Conservation (phyloP, 768 basidiomycete genomes). For the Termitomyces sp. region DNA sequence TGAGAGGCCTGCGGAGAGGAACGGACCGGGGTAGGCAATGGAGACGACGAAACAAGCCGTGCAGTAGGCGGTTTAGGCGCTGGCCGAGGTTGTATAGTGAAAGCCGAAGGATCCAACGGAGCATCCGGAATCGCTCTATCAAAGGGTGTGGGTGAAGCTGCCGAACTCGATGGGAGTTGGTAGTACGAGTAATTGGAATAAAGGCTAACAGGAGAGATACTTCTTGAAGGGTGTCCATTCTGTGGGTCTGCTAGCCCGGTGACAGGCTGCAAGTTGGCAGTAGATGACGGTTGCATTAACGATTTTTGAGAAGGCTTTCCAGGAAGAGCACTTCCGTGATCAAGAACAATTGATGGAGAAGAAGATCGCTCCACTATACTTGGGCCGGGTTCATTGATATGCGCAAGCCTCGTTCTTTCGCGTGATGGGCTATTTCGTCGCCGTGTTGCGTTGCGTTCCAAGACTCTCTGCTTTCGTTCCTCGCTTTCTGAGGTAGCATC, state of each 20-base stretch:
- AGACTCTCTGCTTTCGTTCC: conserved; percentile 42
- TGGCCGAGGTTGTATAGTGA: conserved; percentile 7
- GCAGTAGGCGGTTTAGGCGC: conserved; percentile 7
- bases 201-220: conserved; percentile 33
- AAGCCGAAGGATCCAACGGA: conserved; percentile 14
- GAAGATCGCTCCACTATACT: neutral
- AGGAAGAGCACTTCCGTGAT: neutral
- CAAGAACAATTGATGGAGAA: neutral
- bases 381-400: neutral
- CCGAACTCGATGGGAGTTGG: conserved; percentile 44
- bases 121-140: conserved; percentile 19
- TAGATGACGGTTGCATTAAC: neutral
- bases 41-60: conserved; percentile 8
- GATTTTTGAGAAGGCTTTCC: conserved; percentile 2
- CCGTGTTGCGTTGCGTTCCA: conserved; percentile 53
- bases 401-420: neutral
- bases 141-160: conserved; percentile 44
- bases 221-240: conserved; percentile 29
- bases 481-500: conserved; percentile 30
- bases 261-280: conserved; percentile 5
- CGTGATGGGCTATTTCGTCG: conserved; percentile 16
- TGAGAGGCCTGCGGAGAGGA: neutral
- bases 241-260: conserved; percentile 1
- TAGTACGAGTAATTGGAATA: conserved; percentile 71
- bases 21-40: conserved; percentile 8